Conservation (phyloP, 202 grass and related monocot genomes). For the Digitaria exilis region DNA sequence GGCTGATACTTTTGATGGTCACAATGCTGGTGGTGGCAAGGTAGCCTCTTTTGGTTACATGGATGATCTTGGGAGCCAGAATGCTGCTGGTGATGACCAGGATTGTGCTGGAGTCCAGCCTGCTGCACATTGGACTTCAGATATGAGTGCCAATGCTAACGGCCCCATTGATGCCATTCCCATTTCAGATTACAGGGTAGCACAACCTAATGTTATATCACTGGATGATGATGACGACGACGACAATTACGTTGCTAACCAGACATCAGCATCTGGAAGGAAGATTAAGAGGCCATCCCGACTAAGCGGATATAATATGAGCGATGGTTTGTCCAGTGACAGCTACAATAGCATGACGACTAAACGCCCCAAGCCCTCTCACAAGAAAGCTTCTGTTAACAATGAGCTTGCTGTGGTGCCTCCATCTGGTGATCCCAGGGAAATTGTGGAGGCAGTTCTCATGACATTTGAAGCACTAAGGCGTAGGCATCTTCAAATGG, state of each 20-base stretch:
- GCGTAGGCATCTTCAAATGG: constrained; percentile 77
- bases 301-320: constrained; percentile 39
- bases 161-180: constrained; percentile 53
- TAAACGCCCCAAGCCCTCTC: constrained; percentile 45
- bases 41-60: constrained; percentile 5
- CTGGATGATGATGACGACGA: constrained; percentile 38
- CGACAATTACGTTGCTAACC: constrained; percentile 37
- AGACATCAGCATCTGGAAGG: constrained; percentile 57
- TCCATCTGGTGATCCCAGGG: constrained; percentile 56
- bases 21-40: constrained; percentile 7
- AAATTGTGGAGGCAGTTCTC: constrained; percentile 66
- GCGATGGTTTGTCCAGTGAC: constrained; percentile 16
- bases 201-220: constrained; percentile 25
- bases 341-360: constrained; percentile 32
- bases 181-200: constrained; percentile 55
- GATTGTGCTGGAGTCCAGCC: background rate
- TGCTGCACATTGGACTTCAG: constrained; percentile 23
- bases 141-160: constrained; percentile 35
- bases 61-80: constrained; percentile 2
- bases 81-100: background rate
- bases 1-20: background rate
- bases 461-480: constrained; percentile 82
- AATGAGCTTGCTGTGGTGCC: constrained; percentile 38
- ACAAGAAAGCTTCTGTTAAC: constrained; percentile 38
- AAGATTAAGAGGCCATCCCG: constrained; percentile 54